Conservation (phyloP, 805 yeast species). For the Monosporozyma servazzii region DNA sequence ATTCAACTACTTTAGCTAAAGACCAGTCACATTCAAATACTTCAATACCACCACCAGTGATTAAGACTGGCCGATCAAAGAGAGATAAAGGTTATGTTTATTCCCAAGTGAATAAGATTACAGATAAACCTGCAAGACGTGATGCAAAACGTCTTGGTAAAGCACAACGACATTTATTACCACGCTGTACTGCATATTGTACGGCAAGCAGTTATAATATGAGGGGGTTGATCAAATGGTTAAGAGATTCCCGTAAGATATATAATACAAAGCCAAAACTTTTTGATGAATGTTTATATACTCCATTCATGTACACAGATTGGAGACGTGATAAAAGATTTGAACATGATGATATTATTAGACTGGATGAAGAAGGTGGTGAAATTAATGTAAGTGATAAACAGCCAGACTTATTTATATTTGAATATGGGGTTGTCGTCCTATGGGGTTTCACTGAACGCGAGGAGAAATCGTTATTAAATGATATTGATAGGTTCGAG, state of each 20-base stretch:
- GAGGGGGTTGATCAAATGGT: slow-evolving; percentile 79
- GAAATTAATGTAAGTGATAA: slow-evolving; percentile 79
- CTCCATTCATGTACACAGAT: slow-evolving; percentile 76
- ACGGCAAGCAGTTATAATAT: slow-evolving; percentile 88
- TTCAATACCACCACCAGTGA: neutral
- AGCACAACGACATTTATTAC: slow-evolving; percentile 60
- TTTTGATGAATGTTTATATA: slow-evolving; percentile 90
- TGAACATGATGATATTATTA: slow-evolving; percentile 40
- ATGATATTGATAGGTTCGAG: slow-evolving; percentile 83
- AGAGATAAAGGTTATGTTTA: slow-evolving; percentile 44
- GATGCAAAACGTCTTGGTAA: slow-evolving; percentile 93
- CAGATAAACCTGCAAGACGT: slow-evolving; percentile 78
- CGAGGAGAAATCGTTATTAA: slow-evolving; percentile 75
- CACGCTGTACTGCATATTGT: slow-evolving; percentile 93
- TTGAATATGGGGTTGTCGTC: slow-evolving; percentile 95
- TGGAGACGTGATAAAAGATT: slow-evolving; percentile 53
- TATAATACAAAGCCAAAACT: slow-evolving; percentile 77
- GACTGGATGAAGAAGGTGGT: slow-evolving; percentile 91
- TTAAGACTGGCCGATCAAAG: neutral
- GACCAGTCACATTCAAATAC: neutral
- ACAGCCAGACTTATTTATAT: slow-evolving; percentile 71
- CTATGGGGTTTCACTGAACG: slow-evolving; percentile 88
- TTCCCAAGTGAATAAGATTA: slow-evolving; percentile 75
- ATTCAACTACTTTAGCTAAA: neutral
- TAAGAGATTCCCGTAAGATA: slow-evolving; percentile 63